These are phyloP conservation scores for Pichia heedii DNA, from an alignment of 805 yeast genomes.

Conservation along the genomic window DNA sequence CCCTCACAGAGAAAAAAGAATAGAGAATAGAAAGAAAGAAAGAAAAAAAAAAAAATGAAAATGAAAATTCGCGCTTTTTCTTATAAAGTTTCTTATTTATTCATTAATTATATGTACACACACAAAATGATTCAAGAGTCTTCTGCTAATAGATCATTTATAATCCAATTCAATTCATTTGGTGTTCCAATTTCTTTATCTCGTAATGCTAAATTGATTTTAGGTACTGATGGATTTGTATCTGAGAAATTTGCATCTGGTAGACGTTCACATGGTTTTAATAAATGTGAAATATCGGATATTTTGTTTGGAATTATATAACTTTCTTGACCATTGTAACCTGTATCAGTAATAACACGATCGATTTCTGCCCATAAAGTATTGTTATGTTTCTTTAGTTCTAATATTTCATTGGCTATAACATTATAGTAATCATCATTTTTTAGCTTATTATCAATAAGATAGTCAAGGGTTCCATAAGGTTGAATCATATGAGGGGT, in stretches of 20 bases:
- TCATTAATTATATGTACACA: no score
- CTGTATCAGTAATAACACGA: neutral
- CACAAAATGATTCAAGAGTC: slow-evolving; percentile 3
- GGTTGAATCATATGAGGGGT: slow-evolving; percentile 65
- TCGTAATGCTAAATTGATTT: slow-evolving; percentile 16
- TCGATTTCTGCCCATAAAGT: slow-evolving; percentile 1
- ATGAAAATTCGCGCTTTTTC: neutral
- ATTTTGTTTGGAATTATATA: slow-evolving; percentile 12
- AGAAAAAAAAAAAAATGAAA: neutral
- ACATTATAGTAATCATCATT: slow-evolving; percentile 44
- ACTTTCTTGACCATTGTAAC: neutral
- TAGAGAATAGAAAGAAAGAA: no score
- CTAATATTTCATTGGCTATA: slow-evolving; percentile 8
- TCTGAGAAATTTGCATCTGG: neutral
- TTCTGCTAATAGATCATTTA: slow-evolving; percentile 47
- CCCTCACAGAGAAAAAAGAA: no score
- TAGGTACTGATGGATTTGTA: slow-evolving; percentile 2
- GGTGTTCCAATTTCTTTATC: slow-evolving; percentile 32
- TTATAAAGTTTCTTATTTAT: neutral
- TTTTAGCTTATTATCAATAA: slow-evolving; percentile 39
- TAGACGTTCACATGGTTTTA: slow-evolving; percentile 13
- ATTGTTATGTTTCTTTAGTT: neutral
- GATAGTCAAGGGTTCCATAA: slow-evolving; percentile 46
- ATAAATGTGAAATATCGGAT: slow-evolving; percentile 23
- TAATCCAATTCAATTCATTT: slow-evolving; percentile 63